These are phyloP conservation scores for Colletotrichum salicis DNA, from an alignment of 2,329 filamentous ascomycete species.

Conservation along the genomic window DNA sequence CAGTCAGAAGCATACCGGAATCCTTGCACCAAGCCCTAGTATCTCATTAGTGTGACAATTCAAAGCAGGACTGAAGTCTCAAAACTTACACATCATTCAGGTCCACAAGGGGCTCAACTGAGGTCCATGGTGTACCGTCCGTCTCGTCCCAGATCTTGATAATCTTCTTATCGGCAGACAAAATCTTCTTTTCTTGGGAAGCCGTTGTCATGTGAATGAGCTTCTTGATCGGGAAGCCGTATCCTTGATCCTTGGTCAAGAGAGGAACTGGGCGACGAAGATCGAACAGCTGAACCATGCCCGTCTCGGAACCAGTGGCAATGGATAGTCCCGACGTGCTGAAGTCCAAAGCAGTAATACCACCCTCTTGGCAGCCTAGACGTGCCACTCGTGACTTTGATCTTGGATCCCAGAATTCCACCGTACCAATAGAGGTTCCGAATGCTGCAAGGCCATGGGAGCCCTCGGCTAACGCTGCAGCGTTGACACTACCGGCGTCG, in stretches of 20 bases:
- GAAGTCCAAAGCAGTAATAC: slow-evolving; percentile 90
- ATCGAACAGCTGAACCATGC: slow-evolving; percentile 91
- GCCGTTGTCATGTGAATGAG: slow-evolving; percentile 77
- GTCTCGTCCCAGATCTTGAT: slow-evolving; percentile 95
- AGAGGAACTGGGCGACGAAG: slow-evolving; percentile 87
- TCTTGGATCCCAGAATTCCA: slow-evolving; percentile 95
- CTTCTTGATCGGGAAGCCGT: slow-evolving; percentile 91
- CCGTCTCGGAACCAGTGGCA: slow-evolving; percentile 86
- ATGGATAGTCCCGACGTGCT: slow-evolving; percentile 84
- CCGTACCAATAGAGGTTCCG: slow-evolving; percentile 92
- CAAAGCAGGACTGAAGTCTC: background rate
- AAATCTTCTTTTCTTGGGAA: slow-evolving; percentile 84
- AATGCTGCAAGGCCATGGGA: slow-evolving; percentile 93
- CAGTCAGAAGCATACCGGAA: slow-evolving; percentile 93
- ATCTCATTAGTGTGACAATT: background rate
- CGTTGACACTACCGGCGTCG: slow-evolving; percentile 85
- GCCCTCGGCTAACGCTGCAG: slow-evolving; percentile 84
- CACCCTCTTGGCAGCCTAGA: slow-evolving; percentile 73
- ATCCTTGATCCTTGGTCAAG: slow-evolving; percentile 93
- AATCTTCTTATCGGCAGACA: slow-evolving; percentile 93
- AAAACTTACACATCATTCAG: slow-evolving; percentile 78
- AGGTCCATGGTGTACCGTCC: slow-evolving; percentile 90
- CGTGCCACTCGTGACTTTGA: slow-evolving; percentile 84
- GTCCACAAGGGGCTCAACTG: slow-evolving; percentile 93
- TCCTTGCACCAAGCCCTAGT: slow-evolving; percentile 83